Percentiles rank a stretch among this genome's conserved stretches.
Conservation (phyloP, 805 yeast genomes). For the Ogataea salicorniae region DNA sequence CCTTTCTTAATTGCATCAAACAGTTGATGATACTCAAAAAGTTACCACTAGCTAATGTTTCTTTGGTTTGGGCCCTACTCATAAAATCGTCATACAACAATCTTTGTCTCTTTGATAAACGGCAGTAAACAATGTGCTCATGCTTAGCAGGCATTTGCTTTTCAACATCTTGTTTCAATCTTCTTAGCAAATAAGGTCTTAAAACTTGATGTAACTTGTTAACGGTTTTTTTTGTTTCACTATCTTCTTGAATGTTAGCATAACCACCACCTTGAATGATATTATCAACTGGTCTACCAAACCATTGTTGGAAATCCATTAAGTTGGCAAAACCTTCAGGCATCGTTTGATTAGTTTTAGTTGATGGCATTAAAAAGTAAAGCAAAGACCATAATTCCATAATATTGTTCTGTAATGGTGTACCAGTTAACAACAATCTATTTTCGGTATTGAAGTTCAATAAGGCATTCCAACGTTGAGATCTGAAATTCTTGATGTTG, state of each 20-base stretch:
- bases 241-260: conserved; percentile 38
- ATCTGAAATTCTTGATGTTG: conserved; percentile 91
- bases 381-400: conserved; percentile 95
- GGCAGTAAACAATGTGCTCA: conserved; percentile 90
- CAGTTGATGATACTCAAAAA: conserved; percentile 93
- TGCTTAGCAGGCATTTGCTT: conserved; percentile 98
- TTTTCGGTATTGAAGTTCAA: conserved; percentile 90
- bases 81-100: conserved; percentile 92
- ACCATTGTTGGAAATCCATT: conserved; percentile 97
- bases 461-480: conserved; percentile 95
- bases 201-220: conserved; percentile 86
- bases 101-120: conserved; percentile 88
- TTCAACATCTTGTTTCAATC: conserved; percentile 94
- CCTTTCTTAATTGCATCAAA: conserved; percentile 95
- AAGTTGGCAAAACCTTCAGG: conserved; percentile 95
- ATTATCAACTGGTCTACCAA: conserved; percentile 94
- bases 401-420: conserved; percentile 92
- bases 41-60: conserved; percentile 90
- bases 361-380: conserved; percentile 93
- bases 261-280: conserved; percentile 69
- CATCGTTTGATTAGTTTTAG: conserved; percentile 59
- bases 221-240: conserved; percentile 83
- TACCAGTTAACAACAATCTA: conserved; percentile 86
- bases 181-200: conserved; percentile 85
- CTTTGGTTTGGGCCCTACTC: conserved; percentile 94